Evolutionary conservation across 2,329 filamentous ascomycete genomes (phyloP).

Genomic region (Pseudomassariella vexata): DNA sequence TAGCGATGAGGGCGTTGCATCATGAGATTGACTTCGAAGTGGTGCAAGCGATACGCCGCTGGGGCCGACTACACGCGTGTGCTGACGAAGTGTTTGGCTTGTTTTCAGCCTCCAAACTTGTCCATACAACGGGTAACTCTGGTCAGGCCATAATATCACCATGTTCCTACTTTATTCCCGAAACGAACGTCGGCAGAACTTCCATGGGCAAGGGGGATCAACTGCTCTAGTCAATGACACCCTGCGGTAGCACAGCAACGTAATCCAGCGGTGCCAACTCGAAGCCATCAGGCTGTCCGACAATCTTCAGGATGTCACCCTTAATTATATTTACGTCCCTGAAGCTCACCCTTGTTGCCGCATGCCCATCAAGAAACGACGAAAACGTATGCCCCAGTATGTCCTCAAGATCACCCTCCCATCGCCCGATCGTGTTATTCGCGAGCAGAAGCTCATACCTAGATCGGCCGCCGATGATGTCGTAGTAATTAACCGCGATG

Average conservation of each 20-base stretch:
- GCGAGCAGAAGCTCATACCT: slow-evolving; percentile 51
- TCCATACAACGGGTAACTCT: no score
- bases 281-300: slow-evolving; percentile 50
- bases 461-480: slow-evolving; percentile 52
- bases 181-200: no score
- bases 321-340: slow-evolving; percentile 15
- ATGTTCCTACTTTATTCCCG: no score
- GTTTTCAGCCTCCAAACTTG: no score
- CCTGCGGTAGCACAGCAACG: slow-evolving; percentile 53
- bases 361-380: slow-evolving; percentile 57
- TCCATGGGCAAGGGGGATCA: no score
- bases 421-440: slow-evolving; percentile 45
- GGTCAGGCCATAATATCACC: no score
- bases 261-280: slow-evolving; percentile 66
- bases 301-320: slow-evolving; percentile 26
- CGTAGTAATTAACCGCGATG: slow-evolving; percentile 62
- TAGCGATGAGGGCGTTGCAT: no score
- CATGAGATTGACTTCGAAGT: no score
- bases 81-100: no score
- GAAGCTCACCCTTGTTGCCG: slow-evolving; percentile 56
- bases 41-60: no score
- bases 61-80: no score
- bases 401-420: slow-evolving; percentile 56
- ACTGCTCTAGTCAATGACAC: slow-evolving; percentile 44
- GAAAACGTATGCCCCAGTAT: slow-evolving; percentile 53